Evolutionary conservation across 179 eudicot species (phyloP), one percentile per base, ranked within the genome.

Genomic region (Carnegiea gigantea): DNA sequence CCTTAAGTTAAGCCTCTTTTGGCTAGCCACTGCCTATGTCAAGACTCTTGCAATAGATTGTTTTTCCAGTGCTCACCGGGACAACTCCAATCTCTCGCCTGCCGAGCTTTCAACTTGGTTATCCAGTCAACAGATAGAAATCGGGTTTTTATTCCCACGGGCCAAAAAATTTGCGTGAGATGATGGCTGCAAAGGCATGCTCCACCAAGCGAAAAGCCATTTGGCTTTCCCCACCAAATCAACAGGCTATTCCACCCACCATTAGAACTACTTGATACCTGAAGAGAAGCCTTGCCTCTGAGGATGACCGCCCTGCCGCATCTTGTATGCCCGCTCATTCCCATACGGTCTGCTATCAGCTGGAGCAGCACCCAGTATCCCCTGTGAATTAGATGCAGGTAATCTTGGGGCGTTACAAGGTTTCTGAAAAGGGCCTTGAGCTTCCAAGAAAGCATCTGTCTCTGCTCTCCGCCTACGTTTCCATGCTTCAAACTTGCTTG

Each of bases 321-420:
- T 84, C 76, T 88, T 91, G 75, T 70, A 84, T 81, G 89, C 86
- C 84, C 90, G 92, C 73, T 86, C 93, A 75, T 87, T 89, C 78
- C 75, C 68, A 28, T 78, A 83, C 8, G 87, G 88, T 83, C 92
- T 88, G 80, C 77, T 87, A 79, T 92, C 93, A 62, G 92, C 67
- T n/a, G 99, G 99, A 44, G 92, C 95, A 62, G 98, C 88, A 57
- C 99, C 98, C 77, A 95, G 92, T 83, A 97, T 95, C 40, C 99
- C 99, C 38, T 83, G 83, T 30, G 92, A 82, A 80, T 87, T 89
- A 38, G 95, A 86, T 40, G 92, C 88, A 9, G 93, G 89, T 75
- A 88, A 36, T 65, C 91, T 86, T 20, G 87, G 77, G 33, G 89
- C 90, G 80, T 90, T 92, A 78, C 59, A 65, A 76, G 93, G 87